phyloP scores from a whole-genome alignment of 495 filamentous ascomycete genomes.

The Pyrenula massariospora region DNA sequence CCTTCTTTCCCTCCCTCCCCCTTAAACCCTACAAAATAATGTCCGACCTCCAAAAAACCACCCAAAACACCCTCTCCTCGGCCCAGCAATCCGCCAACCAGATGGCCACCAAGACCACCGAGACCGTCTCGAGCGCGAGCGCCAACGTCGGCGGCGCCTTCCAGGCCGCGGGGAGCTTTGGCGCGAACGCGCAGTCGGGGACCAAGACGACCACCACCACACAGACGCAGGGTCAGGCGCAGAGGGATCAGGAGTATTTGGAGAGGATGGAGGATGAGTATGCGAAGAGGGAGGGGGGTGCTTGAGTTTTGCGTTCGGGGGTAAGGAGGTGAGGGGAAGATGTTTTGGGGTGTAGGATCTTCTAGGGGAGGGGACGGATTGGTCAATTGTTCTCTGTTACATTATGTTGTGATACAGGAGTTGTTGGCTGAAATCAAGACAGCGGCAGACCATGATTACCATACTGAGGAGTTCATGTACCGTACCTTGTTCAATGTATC shows the following conservation, averaged over 20 bases:
- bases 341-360: background rate
- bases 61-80: background rate
- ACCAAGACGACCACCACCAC: background rate
- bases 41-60: background rate
- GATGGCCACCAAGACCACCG: constrained; percentile 1
- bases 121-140: background rate
- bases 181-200: background rate
- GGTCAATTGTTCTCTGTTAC: too few species aligned
- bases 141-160: background rate
- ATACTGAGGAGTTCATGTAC: too few species aligned
- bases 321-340: background rate
- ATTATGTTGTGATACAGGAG: too few species aligned
- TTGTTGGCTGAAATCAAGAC: too few species aligned
- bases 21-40: background rate
- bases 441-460: too few species aligned
- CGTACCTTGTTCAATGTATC: too few species aligned
- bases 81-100: background rate
- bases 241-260: constrained; percentile 44
- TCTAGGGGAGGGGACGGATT: background rate
- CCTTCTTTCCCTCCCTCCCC: background rate
- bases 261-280: constrained; percentile 71
- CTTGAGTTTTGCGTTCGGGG: constrained; percentile 18
- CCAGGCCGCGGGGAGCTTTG: background rate
- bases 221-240: constrained; percentile 35
- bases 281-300: constrained; percentile 64